Evolutionary conservation across 164 flowering plant species (phyloP).

Genomic region (Piper longum): DNA sequence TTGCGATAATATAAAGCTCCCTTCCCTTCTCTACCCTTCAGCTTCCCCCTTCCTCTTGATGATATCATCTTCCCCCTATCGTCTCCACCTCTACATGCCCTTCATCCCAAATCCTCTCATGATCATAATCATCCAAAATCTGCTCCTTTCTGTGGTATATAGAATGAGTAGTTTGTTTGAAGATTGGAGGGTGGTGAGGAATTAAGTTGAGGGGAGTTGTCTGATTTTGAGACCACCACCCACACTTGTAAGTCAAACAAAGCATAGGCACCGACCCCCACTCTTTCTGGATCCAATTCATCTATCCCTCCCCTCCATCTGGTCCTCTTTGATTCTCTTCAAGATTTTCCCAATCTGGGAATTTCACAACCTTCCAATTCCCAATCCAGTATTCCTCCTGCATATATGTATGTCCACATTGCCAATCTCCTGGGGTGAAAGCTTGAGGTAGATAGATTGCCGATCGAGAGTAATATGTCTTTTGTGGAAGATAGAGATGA

Average conservation of each 20-base stretch:
- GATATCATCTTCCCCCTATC: neutral
- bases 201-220: neutral
- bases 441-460: neutral
- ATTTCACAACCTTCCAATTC: neutral
- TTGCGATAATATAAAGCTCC: constrained; percentile 3
- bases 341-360: neutral
- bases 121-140: too few species aligned
- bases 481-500: constrained; percentile 6
- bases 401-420: neutral
- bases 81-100: too few species aligned
- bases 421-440: neutral
- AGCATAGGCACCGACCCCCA: constrained; percentile 2
- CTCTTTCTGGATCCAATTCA: neutral
- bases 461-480: constrained; percentile 2
- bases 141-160: neutral
- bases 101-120: too few species aligned
- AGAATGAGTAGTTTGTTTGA: neutral
- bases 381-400: neutral
- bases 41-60: neutral
- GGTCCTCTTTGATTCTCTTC: neutral
- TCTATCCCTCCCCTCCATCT: neutral
- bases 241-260: constrained; percentile 1
- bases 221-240: neutral
- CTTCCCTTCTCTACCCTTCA: constrained; percentile 2
- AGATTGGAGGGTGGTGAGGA: constrained; percentile 1